These are phyloP conservation scores for Coemansia brasiliensis DNA, from an alignment of 192 early-diverging fungal species.

Conservation along the genomic window DNA sequence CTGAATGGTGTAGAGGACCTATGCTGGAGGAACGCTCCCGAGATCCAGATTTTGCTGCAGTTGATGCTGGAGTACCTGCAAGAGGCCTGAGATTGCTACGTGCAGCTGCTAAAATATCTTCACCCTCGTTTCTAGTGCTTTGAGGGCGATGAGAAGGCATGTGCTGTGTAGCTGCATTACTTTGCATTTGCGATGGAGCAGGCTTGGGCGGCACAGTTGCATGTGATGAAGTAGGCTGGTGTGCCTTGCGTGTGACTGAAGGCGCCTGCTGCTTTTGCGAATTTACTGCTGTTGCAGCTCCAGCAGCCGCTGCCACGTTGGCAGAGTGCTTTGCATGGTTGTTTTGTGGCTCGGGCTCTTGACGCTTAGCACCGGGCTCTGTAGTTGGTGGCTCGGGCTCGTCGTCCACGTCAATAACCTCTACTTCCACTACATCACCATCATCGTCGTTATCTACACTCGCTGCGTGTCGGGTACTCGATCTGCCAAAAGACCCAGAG, in stretches of 20 bases:
- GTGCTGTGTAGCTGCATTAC: neutral
- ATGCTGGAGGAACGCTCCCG: conserved; percentile 10
- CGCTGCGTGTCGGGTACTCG: neutral
- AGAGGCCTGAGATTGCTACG: conserved; percentile 34
- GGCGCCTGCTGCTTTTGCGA: neutral
- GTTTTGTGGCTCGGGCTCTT: neutral
- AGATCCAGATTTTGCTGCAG: no score
- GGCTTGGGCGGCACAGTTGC: neutral
- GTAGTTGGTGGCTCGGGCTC: conserved; percentile 9
- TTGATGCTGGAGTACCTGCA: neutral
- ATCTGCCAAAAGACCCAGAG: conserved; percentile 1
- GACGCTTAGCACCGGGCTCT: conserved; percentile 4
- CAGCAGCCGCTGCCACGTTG: conserved; percentile 2
- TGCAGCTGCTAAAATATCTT: conserved; percentile 30
- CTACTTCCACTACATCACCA: conserved; percentile 35
- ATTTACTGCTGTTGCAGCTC: neutral
- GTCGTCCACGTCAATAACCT: conserved; percentile 33
- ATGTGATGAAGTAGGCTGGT: neutral
- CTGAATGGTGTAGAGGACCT: conserved; percentile 11
- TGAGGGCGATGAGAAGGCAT: neutral
- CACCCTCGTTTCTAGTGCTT: conserved; percentile 19
- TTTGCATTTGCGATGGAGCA: neutral
- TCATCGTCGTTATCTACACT: conserved; percentile 6
- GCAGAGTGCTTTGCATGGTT: neutral
- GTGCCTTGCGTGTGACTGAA: conserved; percentile 3